These are phyloP conservation scores for Triticum urartu DNA, from an alignment of 176 grass and related monocot species.

Conservation along the genomic window DNA sequence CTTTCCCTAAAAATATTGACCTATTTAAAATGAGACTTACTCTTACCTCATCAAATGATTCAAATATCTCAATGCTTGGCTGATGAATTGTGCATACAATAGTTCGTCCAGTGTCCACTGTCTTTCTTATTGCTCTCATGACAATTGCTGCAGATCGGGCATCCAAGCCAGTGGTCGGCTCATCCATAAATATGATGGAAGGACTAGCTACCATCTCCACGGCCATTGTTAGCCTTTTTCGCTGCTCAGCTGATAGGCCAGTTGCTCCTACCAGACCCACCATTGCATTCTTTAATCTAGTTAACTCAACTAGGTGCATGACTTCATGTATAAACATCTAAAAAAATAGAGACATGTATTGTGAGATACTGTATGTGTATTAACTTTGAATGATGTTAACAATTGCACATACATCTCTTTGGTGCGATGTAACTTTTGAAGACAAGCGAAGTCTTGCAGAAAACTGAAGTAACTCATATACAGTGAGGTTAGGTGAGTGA, in stretches of 20 bases:
- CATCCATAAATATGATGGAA: constrained; percentile 91
- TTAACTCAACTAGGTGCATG: constrained; percentile 76
- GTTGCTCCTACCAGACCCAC: constrained; percentile 55
- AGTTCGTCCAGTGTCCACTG: constrained; percentile 79
- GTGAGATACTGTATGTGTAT: neutral
- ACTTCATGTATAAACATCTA: constrained; percentile 84
- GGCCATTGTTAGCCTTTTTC: constrained; percentile 77
- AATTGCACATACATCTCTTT: constrained; percentile 61
- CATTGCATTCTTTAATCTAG: constrained; percentile 58
- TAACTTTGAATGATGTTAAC: neutral
- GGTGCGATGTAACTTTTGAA: constrained; percentile 43
- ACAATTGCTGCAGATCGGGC: constrained; percentile 80
- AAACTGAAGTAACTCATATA: constrained; percentile 74
- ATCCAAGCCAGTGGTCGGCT: constrained; percentile 82
- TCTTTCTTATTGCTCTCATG: constrained; percentile 76
- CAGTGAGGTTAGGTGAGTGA: constrained; percentile 70
- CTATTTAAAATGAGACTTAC: neutral
- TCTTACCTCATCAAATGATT: constrained; percentile 93
- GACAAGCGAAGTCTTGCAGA: constrained; percentile 76
- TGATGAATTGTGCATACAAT: constrained; percentile 94
- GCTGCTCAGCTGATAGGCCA: constrained; percentile 68
- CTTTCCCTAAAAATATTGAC: no score
- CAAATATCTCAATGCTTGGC: constrained; percentile 82
- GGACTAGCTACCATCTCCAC: constrained; percentile 81
- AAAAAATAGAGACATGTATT: neutral